Evolutionary conservation across 75 land plant genomes (phyloP), one percentile per base, ranked within the genome.

Genomic region (Pinus tabuliformis): DNA sequence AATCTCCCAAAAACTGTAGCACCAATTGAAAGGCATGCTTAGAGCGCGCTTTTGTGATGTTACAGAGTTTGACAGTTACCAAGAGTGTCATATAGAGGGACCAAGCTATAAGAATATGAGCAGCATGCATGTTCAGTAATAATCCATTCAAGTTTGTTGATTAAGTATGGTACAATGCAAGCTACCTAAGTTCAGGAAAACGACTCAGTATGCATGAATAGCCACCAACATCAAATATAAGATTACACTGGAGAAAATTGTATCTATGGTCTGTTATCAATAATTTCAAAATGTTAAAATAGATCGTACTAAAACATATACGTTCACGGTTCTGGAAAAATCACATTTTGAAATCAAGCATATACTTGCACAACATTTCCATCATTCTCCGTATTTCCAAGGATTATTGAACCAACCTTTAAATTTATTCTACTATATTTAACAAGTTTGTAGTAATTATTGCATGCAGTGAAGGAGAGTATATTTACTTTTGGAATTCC

Each of bases 111-210:
- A 15, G 99, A 97, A 82, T 92, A 95, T 73, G 98, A 95, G 45
- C 91, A 78, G 77, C 99, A 97, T 9, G 99, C 99, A 80, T 95
- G 94, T 70, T 97, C 98, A 72, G 90, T 82, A 73, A 97, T 86
- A 26, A 93, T 66, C 98, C 99, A 97, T 78, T 97, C 99, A n/a
- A 98, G 92, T 54, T 96, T 80, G 78, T 95, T 97, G 80, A 95
- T 88, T 76, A 97, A 92, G 70, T 97, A 97, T 11, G 95, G 68
- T 36, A 98, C 99, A 78, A 97, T 70, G 21, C 83, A 77, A 58
- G 95, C 76, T 56, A 91, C 99, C 99, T 94, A 84, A 42, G 33
- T 4, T 45, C 42, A 81, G 36, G 52, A 45, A 75, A 68, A 64
- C 3, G 60, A 58, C 17, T 8, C 36, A 59, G 9, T 68, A 64